Percentiles rank a stretch among this genome's conserved stretches.
phyloP scores from a whole-genome alignment of 306 rosid genomes.

The Ziziphus jujuba region DNA sequence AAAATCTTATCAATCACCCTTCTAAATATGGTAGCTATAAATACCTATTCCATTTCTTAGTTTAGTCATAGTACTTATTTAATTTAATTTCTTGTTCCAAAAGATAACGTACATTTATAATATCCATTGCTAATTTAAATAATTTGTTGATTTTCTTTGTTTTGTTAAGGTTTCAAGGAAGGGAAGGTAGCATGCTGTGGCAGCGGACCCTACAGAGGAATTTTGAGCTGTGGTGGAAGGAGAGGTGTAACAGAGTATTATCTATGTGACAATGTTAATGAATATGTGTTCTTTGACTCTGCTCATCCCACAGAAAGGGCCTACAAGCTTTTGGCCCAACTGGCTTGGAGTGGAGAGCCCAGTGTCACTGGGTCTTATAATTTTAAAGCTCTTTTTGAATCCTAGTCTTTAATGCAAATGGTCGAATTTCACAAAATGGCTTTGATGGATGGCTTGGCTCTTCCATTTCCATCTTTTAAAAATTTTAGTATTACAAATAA shows the following conservation, averaged over 20 bases:
- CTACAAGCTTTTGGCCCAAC: conserved; percentile 23
- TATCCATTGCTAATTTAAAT: not conserved
- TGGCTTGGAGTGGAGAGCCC: conserved; percentile 36
- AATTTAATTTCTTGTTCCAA: not conserved
- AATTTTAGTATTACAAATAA: no score
- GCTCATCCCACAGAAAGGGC: conserved; percentile 35
- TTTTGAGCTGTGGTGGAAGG: conserved; percentile 30
- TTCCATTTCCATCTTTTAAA: no score
- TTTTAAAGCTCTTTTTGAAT: conserved; percentile 32
- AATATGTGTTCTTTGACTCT: conserved; percentile 46
- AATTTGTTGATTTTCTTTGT: not conserved
- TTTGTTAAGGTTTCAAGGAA: conserved; percentile 41
- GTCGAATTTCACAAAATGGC: no score
- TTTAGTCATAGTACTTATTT: no score
- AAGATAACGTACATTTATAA: not conserved
- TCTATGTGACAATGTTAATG: conserved; percentile 32
- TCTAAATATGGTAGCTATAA: conserved; percentile 16
- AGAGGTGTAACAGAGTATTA: conserved; percentile 32
- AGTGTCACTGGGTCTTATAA: conserved; percentile 23
- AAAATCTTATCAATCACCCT: conserved; percentile 27
- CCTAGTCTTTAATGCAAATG: not conserved
- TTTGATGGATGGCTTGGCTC: no score
- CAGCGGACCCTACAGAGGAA: conserved; percentile 49
- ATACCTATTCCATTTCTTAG: no score
- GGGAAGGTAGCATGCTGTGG: conserved; percentile 65